phyloP scores from a whole-genome alignment of 2,329 filamentous ascomycete species.

The Neofusicoccum sp. region DNA sequence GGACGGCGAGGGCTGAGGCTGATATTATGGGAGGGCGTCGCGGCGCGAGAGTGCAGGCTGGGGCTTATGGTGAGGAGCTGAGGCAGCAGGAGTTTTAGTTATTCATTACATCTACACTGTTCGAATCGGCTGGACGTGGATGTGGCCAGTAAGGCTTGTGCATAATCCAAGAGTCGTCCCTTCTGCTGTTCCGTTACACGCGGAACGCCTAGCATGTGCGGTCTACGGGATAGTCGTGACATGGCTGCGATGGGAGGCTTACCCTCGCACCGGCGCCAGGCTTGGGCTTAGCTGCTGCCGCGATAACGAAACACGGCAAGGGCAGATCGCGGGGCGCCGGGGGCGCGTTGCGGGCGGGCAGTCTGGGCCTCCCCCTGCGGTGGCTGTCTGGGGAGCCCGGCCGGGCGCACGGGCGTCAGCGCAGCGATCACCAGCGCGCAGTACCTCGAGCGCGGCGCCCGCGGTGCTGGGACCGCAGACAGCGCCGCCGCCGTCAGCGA shows the following conservation, averaged over 20 bases:
- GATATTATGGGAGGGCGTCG: constrained; percentile 18
- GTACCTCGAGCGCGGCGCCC: not conserved
- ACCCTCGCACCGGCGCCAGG: constrained; percentile 21
- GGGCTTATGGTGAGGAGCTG: constrained; percentile 23
- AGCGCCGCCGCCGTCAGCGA: constrained; percentile 17
- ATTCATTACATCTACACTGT: constrained; percentile 21
- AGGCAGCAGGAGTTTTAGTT: constrained; percentile 22
- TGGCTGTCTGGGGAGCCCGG: not conserved
- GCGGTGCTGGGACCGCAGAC: not conserved
- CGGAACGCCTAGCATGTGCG: constrained; percentile 36
- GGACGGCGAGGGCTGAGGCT: constrained; percentile 13
- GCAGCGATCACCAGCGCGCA: constrained; percentile 2
- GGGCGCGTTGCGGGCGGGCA: not conserved
- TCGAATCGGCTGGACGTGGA: constrained; percentile 12
- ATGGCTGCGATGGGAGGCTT: constrained; percentile 22
- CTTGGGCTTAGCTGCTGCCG: constrained; percentile 19
- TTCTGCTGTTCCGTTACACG: constrained; percentile 33
- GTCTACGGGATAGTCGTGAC: constrained; percentile 23
- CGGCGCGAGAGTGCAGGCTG: constrained; percentile 12
- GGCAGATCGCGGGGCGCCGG: constrained; percentile 18
- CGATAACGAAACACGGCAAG: constrained; percentile 22
- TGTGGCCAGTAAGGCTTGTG: constrained; percentile 24
- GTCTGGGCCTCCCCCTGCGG: not conserved
- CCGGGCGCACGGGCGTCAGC: not conserved
- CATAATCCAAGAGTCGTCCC: constrained; percentile 34